These are phyloP conservation scores for Mrakiaceae sp. DNA, from an alignment of 1,284 basidiomycete genomes.

Conservation along the genomic window DNA sequence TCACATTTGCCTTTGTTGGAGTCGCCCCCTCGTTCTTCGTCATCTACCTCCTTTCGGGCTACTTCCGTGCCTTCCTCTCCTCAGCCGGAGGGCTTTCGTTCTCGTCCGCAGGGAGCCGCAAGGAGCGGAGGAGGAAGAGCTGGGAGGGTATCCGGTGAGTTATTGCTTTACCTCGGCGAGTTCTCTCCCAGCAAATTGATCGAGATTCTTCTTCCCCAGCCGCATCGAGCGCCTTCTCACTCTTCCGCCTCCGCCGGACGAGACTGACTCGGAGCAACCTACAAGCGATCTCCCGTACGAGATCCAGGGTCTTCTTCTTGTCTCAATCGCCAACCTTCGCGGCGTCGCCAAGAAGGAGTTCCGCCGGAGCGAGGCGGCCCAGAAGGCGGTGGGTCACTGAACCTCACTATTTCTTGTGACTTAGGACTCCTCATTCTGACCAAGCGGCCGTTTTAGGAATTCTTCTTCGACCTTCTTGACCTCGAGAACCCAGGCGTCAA, in stretches of 20 bases:
- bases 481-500: constrained; percentile 60
- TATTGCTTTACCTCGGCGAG: background rate
- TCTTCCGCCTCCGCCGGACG: constrained; percentile 2
- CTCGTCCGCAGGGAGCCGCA: constrained; percentile 42
- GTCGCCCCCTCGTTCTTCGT: constrained; percentile 81
- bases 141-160: constrained; percentile 55
- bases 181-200: background rate
- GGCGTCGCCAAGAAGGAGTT: constrained; percentile 14
- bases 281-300: constrained; percentile 33
- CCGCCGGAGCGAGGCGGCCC: constrained; percentile 15
- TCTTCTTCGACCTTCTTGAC: constrained; percentile 74
- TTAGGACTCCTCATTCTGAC: background rate
- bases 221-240: constrained; percentile 62
- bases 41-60: constrained; percentile 56
- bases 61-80: constrained; percentile 37
- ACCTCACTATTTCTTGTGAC: background rate
- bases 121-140: constrained; percentile 33
- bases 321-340: constrained; percentile 32
- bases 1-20: constrained; percentile 95
- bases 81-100: constrained; percentile 1
- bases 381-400: constrained; percentile 21
- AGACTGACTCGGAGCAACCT: constrained; percentile 1
- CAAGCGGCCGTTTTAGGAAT: constrained; percentile 40
- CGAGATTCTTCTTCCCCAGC: constrained; percentile 31
- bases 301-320: constrained; percentile 38